Evolutionary conservation across 1,284 basidiomycete species (phyloP), one percentile per base, ranked within the genome.

Genomic region (Microbotryum lychnidis-dioicae): DNA sequence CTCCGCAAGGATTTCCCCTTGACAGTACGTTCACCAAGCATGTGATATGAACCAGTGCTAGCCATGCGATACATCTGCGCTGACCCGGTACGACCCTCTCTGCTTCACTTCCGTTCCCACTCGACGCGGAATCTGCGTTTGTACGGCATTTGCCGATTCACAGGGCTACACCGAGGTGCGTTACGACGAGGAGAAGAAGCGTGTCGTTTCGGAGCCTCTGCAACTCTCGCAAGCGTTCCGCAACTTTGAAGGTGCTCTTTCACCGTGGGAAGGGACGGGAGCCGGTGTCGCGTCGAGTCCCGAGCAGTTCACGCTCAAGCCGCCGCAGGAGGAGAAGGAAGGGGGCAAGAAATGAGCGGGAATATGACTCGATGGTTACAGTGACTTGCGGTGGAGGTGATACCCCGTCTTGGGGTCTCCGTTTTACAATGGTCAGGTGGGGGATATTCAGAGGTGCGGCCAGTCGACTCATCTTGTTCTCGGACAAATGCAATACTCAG

Each of bases 171-270:
- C 91, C 12, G 96, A 99, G 77, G 83, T 98, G 54, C 86, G 96
- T 60, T 99, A 97, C 75, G 93, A 97, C 74, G 96, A 98, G 79
- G 94, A 97, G 79, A 86, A 89, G 75, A 98, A 98, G 80, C 89
- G 94, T 53, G 92, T 99, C 61, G 92, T 98, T 27, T 94, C 94
- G 72, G 96, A 99, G 76, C 96, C 96, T 31, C 80, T 98, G 60
- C 96, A 99, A 75, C 83, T 99, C 69, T 93, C 93, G 10, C 96
- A 98, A 77, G 94, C 94, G 50, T 98, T 96, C 86, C 84, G 94
- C 61, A 97, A 97, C 81, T 97, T 97, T 75, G 91, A 92, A 73
- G 85, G 63, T 10, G 65, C 65, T 27, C 70, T 61, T 12, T 67
- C 64, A 37, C 93, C 96, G 42, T 99, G 96, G 96, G 96, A 98